These are phyloP conservation scores for Arachis monticola DNA, from an alignment of 331 rosid genomes.

Conservation along the genomic window DNA sequence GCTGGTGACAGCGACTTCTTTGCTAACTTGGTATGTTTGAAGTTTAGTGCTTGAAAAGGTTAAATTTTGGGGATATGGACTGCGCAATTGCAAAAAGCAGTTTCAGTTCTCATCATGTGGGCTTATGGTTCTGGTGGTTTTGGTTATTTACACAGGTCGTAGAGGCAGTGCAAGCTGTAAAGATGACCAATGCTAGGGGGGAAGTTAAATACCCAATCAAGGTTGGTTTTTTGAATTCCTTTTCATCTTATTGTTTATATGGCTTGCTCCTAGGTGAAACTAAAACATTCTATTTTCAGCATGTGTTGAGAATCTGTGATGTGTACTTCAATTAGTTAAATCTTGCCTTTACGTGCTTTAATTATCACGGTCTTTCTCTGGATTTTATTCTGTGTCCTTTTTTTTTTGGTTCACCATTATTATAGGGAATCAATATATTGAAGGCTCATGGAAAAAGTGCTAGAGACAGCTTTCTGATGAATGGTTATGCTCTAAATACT, in stretches of 20 bases:
- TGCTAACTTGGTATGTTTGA: conserved; percentile 77
- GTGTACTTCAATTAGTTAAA: conserved; percentile 1
- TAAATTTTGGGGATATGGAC: neutral
- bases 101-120: conserved; percentile 1
- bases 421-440: conserved; percentile 88
- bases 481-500: conserved; percentile 90
- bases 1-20: conserved; percentile 91
- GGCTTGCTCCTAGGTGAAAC: conserved; percentile 8
- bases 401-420: neutral
- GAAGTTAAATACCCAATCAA: conserved; percentile 94
- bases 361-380: conserved; percentile 10
- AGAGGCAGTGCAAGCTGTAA: conserved; percentile 88
- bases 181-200: conserved; percentile 94
- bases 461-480: conserved; percentile 87
- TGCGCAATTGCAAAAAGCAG: conserved; percentile 1
- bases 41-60: neutral
- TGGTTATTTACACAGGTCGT: conserved; percentile 58
- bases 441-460: conserved; percentile 99
- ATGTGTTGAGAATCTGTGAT: conserved; percentile 23
- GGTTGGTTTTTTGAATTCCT: conserved; percentile 55
- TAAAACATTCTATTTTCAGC: conserved; percentile 18
- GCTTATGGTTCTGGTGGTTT: conserved; percentile 7
- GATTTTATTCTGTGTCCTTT: conserved; percentile 9
- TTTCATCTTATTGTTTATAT: conserved; percentile 4
- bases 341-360: conserved; percentile 9